Percentiles rank a stretch among this genome's conserved stretches.
Conservation (phyloP, 352 stramenopile genomes). For the Phytopythium oedochilum region DNA sequence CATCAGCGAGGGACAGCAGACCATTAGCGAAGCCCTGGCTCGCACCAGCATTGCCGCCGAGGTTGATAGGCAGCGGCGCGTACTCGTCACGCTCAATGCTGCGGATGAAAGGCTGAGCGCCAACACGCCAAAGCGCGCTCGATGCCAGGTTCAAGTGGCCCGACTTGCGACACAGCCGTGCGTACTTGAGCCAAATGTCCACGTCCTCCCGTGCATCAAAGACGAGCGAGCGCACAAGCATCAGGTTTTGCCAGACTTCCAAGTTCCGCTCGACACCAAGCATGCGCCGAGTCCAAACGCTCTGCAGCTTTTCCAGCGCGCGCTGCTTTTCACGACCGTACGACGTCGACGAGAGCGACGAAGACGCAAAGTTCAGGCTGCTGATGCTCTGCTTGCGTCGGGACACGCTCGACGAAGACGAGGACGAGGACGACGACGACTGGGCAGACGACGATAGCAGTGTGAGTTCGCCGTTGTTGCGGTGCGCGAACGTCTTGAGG, state of each 20-base stretch:
- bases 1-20: conserved; percentile 52
- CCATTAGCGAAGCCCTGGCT: conserved; percentile 51
- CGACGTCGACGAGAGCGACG: conserved; percentile 53
- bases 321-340: conserved; percentile 72
- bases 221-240: conserved; percentile 93
- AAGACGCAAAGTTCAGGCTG: conserved; percentile 76
- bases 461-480: conserved; percentile 77
- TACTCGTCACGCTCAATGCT: conserved; percentile 70
- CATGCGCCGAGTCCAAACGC: conserved; percentile 85
- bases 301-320: conserved; percentile 71
- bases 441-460: conserved; percentile 41
- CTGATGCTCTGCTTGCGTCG: conserved; percentile 74
- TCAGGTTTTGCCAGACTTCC: conserved; percentile 93
- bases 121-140: conserved; percentile 77
- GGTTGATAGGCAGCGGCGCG: conserved; percentile 62
- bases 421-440: conserved; percentile 4
- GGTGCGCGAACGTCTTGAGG: conserved; percentile 70
- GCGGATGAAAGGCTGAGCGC: conserved; percentile 72
- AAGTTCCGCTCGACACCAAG: conserved; percentile 94
- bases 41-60: conserved; percentile 41
- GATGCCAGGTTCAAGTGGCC: conserved; percentile 84
- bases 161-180: conserved; percentile 89
- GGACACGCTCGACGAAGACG: conserved; percentile 18
- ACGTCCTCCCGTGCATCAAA: conserved; percentile 88
- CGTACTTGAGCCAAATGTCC: conserved; percentile 94